A percentile compares a stretch with the other conserved stretches of the same genome.
Evolutionary conservation across 2,329 filamentous ascomycete species (phyloP).

Genomic region (Pestalotiopsis sp.): DNA sequence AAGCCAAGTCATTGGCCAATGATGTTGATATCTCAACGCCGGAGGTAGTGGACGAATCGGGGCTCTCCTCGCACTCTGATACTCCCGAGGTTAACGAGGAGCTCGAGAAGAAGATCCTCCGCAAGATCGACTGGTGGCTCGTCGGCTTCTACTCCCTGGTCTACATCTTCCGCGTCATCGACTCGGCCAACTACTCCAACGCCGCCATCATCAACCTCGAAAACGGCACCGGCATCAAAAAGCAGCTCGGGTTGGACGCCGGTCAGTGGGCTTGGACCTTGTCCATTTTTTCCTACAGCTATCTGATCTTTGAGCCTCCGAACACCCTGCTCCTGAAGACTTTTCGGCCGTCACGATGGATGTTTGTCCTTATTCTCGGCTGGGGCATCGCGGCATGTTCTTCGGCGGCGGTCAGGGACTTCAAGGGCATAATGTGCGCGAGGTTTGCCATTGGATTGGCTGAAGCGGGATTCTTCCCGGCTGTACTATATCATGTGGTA

Average conservation of each 20-base stretch:
- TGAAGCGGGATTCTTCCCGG: constrained; percentile 39
- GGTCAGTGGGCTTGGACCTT: constrained; percentile 41
- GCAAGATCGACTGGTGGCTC: constrained; percentile 38
- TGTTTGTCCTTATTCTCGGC: constrained; percentile 36
- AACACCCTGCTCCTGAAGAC: constrained; percentile 40
- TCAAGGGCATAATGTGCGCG: constrained; percentile 39
- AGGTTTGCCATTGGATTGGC: constrained; percentile 40
- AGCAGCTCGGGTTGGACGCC: constrained; percentile 34
- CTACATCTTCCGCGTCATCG: constrained; percentile 42
- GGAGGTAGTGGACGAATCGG: neutral
- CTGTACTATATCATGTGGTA: constrained; percentile 34
- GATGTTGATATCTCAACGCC: constrained; percentile 16
- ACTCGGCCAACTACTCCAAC: constrained; percentile 42
- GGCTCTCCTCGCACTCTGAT: constrained; percentile 6
- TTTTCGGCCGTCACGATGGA: constrained; percentile 36
- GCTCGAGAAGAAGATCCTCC: constrained; percentile 33
- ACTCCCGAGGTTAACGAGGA: constrained; percentile 14
- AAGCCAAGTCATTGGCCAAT: constrained; percentile 14
- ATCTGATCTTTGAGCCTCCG: constrained; percentile 40
- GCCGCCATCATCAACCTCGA: constrained; percentile 45
- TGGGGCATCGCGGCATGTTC: constrained; percentile 40
- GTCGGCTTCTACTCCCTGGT: constrained; percentile 38
- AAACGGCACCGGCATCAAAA: constrained; percentile 41
- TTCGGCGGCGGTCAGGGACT: constrained; percentile 36
- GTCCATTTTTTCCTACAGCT: constrained; percentile 44